Percentiles rank a stretch among this genome's conserved stretches.
Evolutionary conservation across 2,329 filamentous ascomycete genomes (phyloP).

Genomic region (Phoma herbarum): DNA sequence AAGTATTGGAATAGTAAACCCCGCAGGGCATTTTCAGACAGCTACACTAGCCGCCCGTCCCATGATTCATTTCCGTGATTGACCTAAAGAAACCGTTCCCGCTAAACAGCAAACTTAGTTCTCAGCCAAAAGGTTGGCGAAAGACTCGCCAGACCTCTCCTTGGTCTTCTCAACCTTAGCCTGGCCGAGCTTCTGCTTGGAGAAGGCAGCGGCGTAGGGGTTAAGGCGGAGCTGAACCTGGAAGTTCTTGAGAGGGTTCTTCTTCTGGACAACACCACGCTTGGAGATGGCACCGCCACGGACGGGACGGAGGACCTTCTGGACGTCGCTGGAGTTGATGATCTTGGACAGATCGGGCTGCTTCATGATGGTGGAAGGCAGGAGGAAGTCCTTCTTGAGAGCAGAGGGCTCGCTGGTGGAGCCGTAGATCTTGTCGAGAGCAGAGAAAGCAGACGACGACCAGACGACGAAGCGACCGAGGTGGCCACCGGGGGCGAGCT

Average conservation of each 20-base stretch:
- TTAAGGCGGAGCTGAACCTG: conserved; percentile 98
- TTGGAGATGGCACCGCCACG: conserved; percentile 91
- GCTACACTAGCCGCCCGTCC: conserved; percentile 42
- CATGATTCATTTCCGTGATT: conserved; percentile 32
- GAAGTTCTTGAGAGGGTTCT: conserved; percentile 99
- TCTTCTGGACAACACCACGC: conserved; percentile 94
- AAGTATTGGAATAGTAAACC: conserved; percentile 18
- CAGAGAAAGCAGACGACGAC: conserved; percentile 96
- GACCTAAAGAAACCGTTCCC: conserved; percentile 36
- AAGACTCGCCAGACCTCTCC: conserved; percentile 62
- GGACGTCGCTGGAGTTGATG: conserved; percentile 99
- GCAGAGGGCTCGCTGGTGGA: conserved; percentile 86
- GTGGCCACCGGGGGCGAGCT: conserved; percentile 98
- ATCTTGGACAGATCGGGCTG: conserved; percentile 96
- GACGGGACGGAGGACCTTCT: conserved; percentile 91
- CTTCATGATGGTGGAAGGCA: conserved; percentile 89
- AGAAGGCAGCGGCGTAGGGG: conserved; percentile 93
- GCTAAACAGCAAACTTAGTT: conserved; percentile 52
- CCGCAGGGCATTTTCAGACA: conserved; percentile 34
- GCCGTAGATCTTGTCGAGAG: conserved; percentile 96
- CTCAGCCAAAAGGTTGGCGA: conserved; percentile 59
- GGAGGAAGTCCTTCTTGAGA: conserved; percentile 99
- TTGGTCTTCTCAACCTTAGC: conserved; percentile 70
- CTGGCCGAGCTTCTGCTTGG: conserved; percentile 83
- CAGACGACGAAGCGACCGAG: conserved; percentile 99